Conservation (phyloP, 139 green algal species). For the Monoraphidium neglectum region DNA sequence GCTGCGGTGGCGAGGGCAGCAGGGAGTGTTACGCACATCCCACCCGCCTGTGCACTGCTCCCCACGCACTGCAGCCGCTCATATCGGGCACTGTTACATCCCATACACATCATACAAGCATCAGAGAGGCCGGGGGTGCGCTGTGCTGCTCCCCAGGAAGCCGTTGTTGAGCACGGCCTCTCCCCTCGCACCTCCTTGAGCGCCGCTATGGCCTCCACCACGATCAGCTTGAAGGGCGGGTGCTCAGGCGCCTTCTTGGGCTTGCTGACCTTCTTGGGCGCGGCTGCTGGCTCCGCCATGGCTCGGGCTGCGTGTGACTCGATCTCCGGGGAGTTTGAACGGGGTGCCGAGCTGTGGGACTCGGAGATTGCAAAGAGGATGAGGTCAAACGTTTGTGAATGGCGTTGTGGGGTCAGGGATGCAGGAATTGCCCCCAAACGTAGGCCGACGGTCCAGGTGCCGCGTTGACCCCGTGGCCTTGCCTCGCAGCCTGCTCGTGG, state of each 20-base stretch:
- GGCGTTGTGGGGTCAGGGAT: too few species aligned
- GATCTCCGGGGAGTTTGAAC: too few species aligned
- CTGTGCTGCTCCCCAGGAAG: not conserved
- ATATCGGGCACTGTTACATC: not conserved
- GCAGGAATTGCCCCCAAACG: too few species aligned
- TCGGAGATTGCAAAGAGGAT: too few species aligned
- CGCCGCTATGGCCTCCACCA: slow-evolving; percentile 67
- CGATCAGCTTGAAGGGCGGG: slow-evolving; percentile 45
- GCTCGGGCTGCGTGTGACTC: slow-evolving; percentile 11
- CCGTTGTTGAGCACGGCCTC: not conserved
- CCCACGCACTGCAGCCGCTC: not conserved
- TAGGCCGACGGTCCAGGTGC: too few species aligned
- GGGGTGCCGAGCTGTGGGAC: too few species aligned
- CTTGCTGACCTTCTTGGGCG: slow-evolving; percentile 37
- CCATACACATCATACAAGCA: not conserved
- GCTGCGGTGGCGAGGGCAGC: slow-evolving; percentile 45
- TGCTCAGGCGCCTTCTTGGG: slow-evolving; percentile 35
- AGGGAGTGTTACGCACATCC: too few species aligned
- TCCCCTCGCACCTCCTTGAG: slow-evolving; percentile 63
- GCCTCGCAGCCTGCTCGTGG: too few species aligned
- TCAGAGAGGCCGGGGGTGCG: not conserved
- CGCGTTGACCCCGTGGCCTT: too few species aligned
- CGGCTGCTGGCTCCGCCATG: slow-evolving; percentile 1
- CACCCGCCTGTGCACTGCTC: too few species aligned
- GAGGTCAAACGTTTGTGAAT: too few species aligned